Base-by-base conservation (phyloP, 2,329 filamentous ascomycete species). In the Elsinoe fawcettii region DNA sequence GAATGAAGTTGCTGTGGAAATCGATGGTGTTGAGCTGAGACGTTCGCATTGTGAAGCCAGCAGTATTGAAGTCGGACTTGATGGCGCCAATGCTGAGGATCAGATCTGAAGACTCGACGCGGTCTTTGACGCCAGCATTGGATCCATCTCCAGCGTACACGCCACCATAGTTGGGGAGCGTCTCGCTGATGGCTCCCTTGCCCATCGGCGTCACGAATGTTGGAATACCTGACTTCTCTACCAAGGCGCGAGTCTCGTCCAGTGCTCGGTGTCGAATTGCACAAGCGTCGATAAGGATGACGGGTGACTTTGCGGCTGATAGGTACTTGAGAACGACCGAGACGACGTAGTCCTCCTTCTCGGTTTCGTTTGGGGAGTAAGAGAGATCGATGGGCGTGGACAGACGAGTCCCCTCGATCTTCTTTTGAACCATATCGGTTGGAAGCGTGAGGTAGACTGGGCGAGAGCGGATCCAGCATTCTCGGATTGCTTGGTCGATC, bases 151-250 rank as follows among this genome's bases (percentile, higher is more conserved):
- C 90, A 7, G 87, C 86, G 69, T 95, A 95, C 4, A 95, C 87
- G 61, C 90, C 90, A 20, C 87, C 87, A 63, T 86, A 95, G 66
- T 82, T 87, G n/a, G 79, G 75, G 47, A 87, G 79, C 1, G 80
- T 80, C 71, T 96, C 90, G 65, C 93, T 80, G 47, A 96, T 80
- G 18, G 87, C 87, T 16, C 89, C 82, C 74, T 95, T 95, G 47
- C 90, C 90, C 87, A 95, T 95, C 2, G 90, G 88, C 0, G 89
- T 87, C n/a, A 91, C 87, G 64, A 93, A 95, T 0, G 88, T 86
- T 3, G 90, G 90, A 6, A 95, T 75, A 3, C 82, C 77, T 1
- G 88, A 88, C 70, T 85, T 88, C 60, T 85, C 77, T 54, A 95
- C 75, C 14, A 96, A 75, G 6, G 81, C 80, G 63, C 88, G 83